A percentile compares a stretch with the other conserved stretches of the same genome.
phyloP scores from a whole-genome alignment of 2,329 filamentous ascomycete genomes.

The Hypoxylon sp. region DNA sequence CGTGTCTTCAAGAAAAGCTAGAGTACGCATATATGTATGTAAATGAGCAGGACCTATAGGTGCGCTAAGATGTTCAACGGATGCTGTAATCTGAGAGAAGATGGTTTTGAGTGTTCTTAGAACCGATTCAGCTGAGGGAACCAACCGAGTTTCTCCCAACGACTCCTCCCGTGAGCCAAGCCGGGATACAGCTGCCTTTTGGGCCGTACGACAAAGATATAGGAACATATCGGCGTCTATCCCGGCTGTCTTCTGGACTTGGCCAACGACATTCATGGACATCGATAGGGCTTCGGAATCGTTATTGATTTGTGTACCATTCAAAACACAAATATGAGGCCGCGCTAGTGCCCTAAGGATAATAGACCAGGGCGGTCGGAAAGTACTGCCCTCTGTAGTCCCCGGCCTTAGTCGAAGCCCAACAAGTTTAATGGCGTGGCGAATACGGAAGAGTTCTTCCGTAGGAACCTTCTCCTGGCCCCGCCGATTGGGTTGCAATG shows the following conservation, averaged over 20 bases:
- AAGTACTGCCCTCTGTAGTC: constrained; percentile 51
- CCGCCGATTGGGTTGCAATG: constrained; percentile 55
- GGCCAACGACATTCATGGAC: constrained; percentile 54
- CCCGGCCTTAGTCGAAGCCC: constrained; percentile 49
- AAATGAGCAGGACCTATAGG: constrained; percentile 63
- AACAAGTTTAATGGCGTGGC: constrained; percentile 57
- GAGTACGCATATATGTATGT: constrained; percentile 73
- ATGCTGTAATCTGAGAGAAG: constrained; percentile 50
- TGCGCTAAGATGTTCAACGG: constrained; percentile 48
- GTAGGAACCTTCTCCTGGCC: constrained; percentile 41
- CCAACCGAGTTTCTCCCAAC: constrained; percentile 19
- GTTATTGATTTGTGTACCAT: constrained; percentile 45
- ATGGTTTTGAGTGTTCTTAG: constrained; percentile 25
- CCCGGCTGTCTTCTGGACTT: constrained; percentile 52
- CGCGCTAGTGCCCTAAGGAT: constrained; percentile 60
- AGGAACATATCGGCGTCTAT: constrained; percentile 57
- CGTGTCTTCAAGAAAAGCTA: constrained; percentile 73
- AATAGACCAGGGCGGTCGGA: constrained; percentile 61
- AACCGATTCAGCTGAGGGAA: constrained; percentile 32
- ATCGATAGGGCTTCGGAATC: constrained; percentile 53
- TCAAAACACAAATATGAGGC: constrained; percentile 52
- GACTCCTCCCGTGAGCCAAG: constrained; percentile 30
- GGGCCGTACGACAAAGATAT: constrained; percentile 55
- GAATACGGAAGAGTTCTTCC: constrained; percentile 49
- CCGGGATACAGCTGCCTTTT: constrained; percentile 51